Base-by-base conservation (phyloP, 345 rosid species). In the Euphorbia tirucalli region DNA sequence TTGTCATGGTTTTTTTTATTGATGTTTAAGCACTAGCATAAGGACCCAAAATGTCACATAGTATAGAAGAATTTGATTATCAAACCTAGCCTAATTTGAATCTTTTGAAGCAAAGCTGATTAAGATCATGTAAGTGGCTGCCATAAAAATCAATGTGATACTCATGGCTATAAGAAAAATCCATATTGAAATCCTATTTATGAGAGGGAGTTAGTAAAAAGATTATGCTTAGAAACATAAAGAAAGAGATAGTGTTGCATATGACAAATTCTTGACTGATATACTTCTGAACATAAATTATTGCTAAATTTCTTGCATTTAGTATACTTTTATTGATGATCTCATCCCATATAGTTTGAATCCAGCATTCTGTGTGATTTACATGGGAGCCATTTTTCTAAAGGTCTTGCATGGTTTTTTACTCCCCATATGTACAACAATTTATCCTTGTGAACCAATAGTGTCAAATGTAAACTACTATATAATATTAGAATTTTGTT, bases 191-290 rank as follows among this genome's bases (percentile, higher is more conserved):
- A 30, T n/a, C 43, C 7, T 49, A n/a, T 50, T 21, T 50, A 18
- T 50, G 11, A 67, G 71, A 43, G 68, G 68, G 52, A 43, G 68
- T 44, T 6, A 65, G 68, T 32, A 65, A 28, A 65, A 28, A 30
- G 58, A 65, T 48, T 49, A 66, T 66, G 24, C 70, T 48, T 1
- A 66, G 58, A 28, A 41, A 66, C 9, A 41, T 58, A 9, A 56
- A 46, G 39, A 65, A 46, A 5, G 56, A 25, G 15, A 65, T 7
- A 9, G 68, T 41, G 70, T 49, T 66, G 39, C 15, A 65, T 22
- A 66, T 66, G 10, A 66, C 21, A 14, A 48, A 49, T 66, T 22
- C 28, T 16, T 66, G 18, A 25, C 39, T 48, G 15, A 8, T 24
- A 65, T 43, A 65, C 11, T 13, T 43, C 3, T 65, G 7, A 9